Evolutionary conservation across 306 rosid species (phyloP).

Genomic region (Quercus robur): DNA sequence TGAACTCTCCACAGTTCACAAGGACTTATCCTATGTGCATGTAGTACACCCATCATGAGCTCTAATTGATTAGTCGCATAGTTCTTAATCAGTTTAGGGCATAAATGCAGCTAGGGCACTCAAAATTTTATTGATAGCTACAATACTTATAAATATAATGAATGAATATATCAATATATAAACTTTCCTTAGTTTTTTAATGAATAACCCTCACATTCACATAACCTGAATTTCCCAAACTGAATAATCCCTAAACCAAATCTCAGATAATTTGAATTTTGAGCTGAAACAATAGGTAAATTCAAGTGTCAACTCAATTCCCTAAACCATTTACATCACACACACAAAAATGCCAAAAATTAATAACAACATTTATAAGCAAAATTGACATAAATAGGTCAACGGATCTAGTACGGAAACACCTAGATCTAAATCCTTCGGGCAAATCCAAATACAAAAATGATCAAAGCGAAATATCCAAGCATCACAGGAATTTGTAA

Average conservation of each 20-base stretch:
- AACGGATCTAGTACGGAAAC: neutral
- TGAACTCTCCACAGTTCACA: fast-evolving
- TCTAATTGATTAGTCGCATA: neutral
- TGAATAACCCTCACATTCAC: neutral
- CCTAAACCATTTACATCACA: neutral
- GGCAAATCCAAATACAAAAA: neutral
- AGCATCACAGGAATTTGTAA: neutral
- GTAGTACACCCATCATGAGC: too few species aligned
- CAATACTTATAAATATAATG: too few species aligned
- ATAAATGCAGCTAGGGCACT: too few species aligned
- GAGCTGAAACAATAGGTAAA: neutral
- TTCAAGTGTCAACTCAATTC: neutral
- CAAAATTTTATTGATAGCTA: too few species aligned
- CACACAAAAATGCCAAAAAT: neutral
- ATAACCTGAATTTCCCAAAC: too few species aligned
- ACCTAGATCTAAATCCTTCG: neutral
- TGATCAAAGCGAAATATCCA: neutral
- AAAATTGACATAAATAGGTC: neutral
- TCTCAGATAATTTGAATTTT: neutral
- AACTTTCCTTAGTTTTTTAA: neutral
- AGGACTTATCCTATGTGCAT: too few species aligned
- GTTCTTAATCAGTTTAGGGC: too few species aligned
- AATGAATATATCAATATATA: too few species aligned
- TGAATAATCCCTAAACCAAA: neutral
- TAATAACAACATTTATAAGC: neutral